Evolutionary conservation across 768 basidiomycete genomes (phyloP).

Genomic region (Candolleomyces aberdarensis): DNA sequence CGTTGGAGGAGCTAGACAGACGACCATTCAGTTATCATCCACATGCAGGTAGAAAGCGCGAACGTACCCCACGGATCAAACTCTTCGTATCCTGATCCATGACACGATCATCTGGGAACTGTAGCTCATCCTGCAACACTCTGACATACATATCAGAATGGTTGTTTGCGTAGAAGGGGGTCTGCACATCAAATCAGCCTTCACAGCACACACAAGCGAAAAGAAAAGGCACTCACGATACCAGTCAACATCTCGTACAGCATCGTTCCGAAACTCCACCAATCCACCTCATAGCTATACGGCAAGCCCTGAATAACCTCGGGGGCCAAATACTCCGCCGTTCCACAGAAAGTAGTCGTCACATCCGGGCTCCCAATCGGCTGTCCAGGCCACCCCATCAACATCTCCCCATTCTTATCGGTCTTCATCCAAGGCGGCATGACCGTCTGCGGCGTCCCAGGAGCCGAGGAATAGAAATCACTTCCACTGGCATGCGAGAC

Average conservation of each 20-base stretch:
- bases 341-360: constrained; percentile 90
- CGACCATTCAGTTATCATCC: constrained; percentile 10
- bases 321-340: constrained; percentile 95
- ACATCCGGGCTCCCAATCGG: constrained; percentile 51
- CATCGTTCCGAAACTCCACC: constrained; percentile 99
- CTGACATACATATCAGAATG: constrained; percentile 94
- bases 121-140: constrained; percentile 85
- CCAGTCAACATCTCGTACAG: constrained; percentile 96
- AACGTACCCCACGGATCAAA: constrained; percentile 86
- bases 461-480: constrained; percentile 54
- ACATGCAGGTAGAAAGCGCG: constrained; percentile 1
- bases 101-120: constrained; percentile 87
- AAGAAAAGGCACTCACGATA: constrained; percentile 58
- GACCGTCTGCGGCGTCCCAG: constrained; percentile 40
- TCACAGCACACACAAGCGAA: constrained; percentile 8
- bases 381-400: constrained; percentile 57
- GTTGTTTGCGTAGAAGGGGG: constrained; percentile 90
- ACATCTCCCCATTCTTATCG: constrained; percentile 51
- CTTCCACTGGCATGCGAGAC: constrained; percentile 33
- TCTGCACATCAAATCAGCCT: constrained; percentile 41
- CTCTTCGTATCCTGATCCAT: constrained; percentile 95
- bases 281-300: constrained; percentile 94
- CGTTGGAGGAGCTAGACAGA: constrained; percentile 77
- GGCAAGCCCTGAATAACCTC: constrained; percentile 91
- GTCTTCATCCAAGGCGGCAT: constrained; percentile 80